phyloP scores from a whole-genome alignment of 257 asterid species.

The Datura wrightii region DNA sequence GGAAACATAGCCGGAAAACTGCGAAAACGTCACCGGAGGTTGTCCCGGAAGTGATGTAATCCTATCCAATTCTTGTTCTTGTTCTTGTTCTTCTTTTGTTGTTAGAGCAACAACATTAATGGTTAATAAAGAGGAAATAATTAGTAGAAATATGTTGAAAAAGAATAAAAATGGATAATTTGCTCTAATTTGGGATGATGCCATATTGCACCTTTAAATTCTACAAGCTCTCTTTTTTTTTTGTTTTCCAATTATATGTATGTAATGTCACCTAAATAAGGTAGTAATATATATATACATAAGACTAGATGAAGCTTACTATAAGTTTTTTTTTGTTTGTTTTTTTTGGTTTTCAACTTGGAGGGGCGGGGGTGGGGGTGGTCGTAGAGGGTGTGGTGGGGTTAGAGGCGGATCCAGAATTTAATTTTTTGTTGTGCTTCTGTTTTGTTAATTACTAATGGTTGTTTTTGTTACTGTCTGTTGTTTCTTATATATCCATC shows the following conservation, averaged over 20 bases:
- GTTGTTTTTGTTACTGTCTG: too few relatives aligned
- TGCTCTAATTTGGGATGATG: not conserved
- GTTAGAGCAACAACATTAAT: slow-evolving; percentile 29
- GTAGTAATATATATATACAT: not conserved
- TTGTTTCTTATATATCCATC: too few relatives aligned
- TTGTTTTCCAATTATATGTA: not conserved
- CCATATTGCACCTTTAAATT: not conserved
- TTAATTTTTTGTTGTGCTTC: too few relatives aligned
- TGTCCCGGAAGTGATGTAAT: slow-evolving; percentile 76
- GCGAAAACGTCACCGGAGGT: slow-evolving; percentile 70
- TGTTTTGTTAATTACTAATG: too few relatives aligned
- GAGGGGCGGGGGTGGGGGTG: too few relatives aligned
- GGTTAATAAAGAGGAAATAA: not conserved
- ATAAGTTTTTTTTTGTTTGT: too few relatives aligned
- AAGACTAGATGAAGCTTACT: not conserved
- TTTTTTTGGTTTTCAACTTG: too few relatives aligned
- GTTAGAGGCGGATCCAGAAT: too few relatives aligned
- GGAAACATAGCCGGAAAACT: slow-evolving; percentile 78
- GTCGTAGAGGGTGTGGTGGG: too few relatives aligned
- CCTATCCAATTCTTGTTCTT: slow-evolving; percentile 66
- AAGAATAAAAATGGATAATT: not conserved
- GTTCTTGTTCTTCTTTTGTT: slow-evolving; percentile 51
- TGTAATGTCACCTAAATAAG: not conserved
- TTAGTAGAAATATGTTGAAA: not conserved
- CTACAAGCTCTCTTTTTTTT: too few relatives aligned